Conservation (phyloP, 257 asterid genomes). For the Solanum microdontum region DNA sequence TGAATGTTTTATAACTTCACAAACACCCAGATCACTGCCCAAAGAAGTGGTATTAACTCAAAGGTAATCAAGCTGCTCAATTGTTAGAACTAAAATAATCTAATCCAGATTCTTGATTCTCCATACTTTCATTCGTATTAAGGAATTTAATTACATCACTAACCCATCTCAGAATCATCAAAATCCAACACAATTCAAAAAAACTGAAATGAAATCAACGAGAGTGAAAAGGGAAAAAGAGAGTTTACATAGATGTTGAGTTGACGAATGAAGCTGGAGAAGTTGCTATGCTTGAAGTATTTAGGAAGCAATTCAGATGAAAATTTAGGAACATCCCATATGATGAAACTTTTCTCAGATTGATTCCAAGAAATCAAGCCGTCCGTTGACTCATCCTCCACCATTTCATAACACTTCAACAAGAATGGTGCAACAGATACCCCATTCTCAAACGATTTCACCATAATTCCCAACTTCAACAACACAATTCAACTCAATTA, state of each 20-base stretch:
- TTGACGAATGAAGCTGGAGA: conserved; percentile 90
- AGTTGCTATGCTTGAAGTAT: conserved; percentile 86
- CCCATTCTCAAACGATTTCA: conserved; percentile 57
- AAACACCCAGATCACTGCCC: neutral
- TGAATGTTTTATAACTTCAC: neutral
- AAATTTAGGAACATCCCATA: conserved; percentile 60
- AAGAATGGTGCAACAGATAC: conserved; percentile 64
- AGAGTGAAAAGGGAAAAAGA: neutral
- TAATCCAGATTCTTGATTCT: neutral
- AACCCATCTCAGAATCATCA: neutral
- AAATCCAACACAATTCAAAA: neutral
- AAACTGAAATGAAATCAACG: neutral
- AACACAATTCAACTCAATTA: neutral
- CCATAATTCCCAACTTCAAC: conserved; percentile 30
- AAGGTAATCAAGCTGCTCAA: neutral
- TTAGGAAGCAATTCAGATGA: conserved; percentile 62
- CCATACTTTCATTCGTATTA: neutral
- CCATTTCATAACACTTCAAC: conserved; percentile 86
- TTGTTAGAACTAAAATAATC: neutral
- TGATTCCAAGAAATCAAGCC: conserved; percentile 75
- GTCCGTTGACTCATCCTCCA: conserved; percentile 65
- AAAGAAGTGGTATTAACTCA: neutral
- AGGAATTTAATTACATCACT: neutral
- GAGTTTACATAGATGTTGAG: conserved; percentile 62
- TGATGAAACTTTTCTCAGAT: conserved; percentile 54